phyloP scores from a whole-genome alignment of 2,329 filamentous ascomycete genomes.

The Colletotrichum graminicola region DNA sequence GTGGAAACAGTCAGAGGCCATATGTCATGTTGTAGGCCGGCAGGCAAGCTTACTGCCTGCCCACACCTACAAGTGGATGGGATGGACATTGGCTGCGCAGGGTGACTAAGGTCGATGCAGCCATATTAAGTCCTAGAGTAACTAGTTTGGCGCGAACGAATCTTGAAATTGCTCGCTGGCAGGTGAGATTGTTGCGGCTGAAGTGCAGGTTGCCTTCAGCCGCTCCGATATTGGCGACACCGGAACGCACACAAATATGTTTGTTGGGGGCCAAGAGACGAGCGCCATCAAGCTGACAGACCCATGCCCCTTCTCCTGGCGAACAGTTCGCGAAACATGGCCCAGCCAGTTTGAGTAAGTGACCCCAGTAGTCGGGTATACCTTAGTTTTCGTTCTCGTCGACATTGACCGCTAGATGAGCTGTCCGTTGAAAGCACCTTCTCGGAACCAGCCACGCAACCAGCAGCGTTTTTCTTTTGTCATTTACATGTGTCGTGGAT shows the following conservation, averaged over 20 bases:
- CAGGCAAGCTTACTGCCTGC: background rate
- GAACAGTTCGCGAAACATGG: background rate
- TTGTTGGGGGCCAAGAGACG: background rate
- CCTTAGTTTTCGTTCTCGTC: background rate
- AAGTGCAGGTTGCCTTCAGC: slow-evolving; percentile 21
- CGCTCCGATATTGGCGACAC: slow-evolving; percentile 15
- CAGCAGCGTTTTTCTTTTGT: slow-evolving; percentile 33
- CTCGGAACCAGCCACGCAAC: background rate
- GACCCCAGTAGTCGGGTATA: background rate
- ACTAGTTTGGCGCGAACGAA: background rate
- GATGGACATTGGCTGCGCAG: background rate
- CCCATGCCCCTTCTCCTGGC: background rate
- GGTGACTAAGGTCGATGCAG: background rate
- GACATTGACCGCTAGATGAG: background rate
- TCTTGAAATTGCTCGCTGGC: slow-evolving; percentile 7
- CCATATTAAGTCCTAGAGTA: background rate
- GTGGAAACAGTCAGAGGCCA: background rate
- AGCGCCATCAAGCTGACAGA: background rate
- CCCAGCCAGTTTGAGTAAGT: background rate
- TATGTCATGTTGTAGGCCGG: background rate
- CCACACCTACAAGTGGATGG: background rate
- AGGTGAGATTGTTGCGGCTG: slow-evolving; percentile 22
- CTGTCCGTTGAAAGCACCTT: background rate
- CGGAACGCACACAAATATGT: background rate
- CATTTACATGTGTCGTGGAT: slow-evolving; percentile 40